Conservation (phyloP, 2,329 filamentous ascomycete genomes). For the Ophiostoma tasmaniense region DNA sequence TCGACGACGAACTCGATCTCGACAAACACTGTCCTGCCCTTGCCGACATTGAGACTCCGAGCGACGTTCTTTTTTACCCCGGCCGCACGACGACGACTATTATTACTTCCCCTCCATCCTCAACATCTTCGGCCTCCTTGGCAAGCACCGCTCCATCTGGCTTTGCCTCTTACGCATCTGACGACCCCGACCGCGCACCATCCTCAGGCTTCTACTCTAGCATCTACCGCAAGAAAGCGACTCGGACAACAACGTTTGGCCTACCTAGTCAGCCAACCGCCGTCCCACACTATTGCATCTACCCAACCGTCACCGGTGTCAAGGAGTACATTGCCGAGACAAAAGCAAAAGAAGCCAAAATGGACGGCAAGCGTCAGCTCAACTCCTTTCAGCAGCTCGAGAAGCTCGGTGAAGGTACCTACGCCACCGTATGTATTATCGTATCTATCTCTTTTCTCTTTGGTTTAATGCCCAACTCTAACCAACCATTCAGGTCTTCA, state of each 20-base stretch:
- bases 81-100: slow-evolving; percentile 24
- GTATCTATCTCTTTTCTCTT: neutral
- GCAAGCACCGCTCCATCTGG: neutral
- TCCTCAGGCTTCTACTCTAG: slow-evolving; percentile 3
- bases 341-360: slow-evolving; percentile 31
- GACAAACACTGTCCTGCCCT: slow-evolving; percentile 18
- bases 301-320: slow-evolving; percentile 16
- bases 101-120: slow-evolving; percentile 2
- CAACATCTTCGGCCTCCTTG: neutral
- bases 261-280: slow-evolving; percentile 26
- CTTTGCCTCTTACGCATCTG: neutral
- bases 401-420: slow-evolving; percentile 96
- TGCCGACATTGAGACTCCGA: slow-evolving; percentile 29
- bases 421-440: slow-evolving; percentile 69
- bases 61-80: slow-evolving; percentile 34
- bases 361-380: slow-evolving; percentile 89
- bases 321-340: slow-evolving; percentile 17
- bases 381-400: slow-evolving; percentile 99
- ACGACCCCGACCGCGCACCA: neutral
- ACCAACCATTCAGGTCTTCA: slow-evolving; percentile 65
- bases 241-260: slow-evolving; percentile 19
- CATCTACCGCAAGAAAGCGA: neutral
- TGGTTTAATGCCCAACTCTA: neutral
- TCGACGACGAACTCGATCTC: slow-evolving; percentile 16
- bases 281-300: slow-evolving; percentile 25